phyloP scores from a whole-genome alignment of 371 early-diverging fungal species.

The Entomophthora muscae region DNA sequence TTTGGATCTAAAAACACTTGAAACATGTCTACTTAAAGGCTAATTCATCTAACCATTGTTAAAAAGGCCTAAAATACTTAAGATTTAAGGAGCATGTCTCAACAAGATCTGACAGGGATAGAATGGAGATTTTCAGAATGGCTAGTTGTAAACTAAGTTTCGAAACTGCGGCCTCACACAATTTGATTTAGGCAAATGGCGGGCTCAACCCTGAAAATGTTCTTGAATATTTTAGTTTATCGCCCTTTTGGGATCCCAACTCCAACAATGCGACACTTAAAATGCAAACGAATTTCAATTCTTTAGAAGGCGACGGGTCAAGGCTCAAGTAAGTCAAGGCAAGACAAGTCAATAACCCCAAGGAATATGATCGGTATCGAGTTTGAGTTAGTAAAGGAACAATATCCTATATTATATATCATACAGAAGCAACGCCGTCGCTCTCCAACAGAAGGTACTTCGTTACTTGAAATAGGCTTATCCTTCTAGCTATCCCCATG shows the following conservation, averaged over 20 bases:
- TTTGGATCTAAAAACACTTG: too few relatives aligned
- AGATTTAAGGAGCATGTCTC: background rate
- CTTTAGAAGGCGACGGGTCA: slow-evolving; percentile 39
- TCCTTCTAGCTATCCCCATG: slow-evolving; percentile 29
- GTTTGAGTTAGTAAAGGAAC: slow-evolving; percentile 57
- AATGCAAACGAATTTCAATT: slow-evolving; percentile 96
- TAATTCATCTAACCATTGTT: too few relatives aligned
- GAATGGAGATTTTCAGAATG: slow-evolving; percentile 42
- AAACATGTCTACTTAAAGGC: too few relatives aligned
- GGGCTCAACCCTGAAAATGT: slow-evolving; percentile 66
- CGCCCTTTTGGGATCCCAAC: slow-evolving; percentile 92
- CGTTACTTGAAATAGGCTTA: background rate
- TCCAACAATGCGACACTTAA: slow-evolving; percentile 88
- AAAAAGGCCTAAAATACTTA: too few relatives aligned
- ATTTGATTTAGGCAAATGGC: slow-evolving; percentile 27
- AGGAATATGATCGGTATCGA: slow-evolving; percentile 79
- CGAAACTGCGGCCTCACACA: background rate
- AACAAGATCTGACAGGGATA: slow-evolving; percentile 21
- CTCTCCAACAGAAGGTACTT: slow-evolving; percentile 37
- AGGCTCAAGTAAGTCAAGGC: slow-evolving; percentile 28
- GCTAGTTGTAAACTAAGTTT: slow-evolving; percentile 18
- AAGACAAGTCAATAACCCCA: background rate
- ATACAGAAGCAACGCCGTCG: slow-evolving; percentile 61
- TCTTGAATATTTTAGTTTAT: slow-evolving; percentile 84
- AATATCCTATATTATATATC: slow-evolving; percentile 60